Conservation (phyloP, 148 eudicot genomes). For the Bassia scoparia region DNA sequence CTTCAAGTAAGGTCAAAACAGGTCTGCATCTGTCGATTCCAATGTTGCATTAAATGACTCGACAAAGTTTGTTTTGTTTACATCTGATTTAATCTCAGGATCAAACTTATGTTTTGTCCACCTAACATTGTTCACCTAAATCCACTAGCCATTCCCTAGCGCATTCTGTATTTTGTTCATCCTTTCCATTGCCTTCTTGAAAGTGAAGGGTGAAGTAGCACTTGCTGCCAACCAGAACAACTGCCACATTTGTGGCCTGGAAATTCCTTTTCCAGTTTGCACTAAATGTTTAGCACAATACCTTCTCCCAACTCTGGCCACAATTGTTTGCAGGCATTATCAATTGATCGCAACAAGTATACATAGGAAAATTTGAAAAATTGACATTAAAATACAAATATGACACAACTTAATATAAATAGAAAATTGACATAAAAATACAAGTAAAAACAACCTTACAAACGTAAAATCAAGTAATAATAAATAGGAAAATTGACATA, state of each 20-base stretch:
- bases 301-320: conserved; percentile 6
- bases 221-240: background rate
- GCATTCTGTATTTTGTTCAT: background rate
- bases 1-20: background rate
- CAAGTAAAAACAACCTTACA: no score
- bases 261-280: background rate
- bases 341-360: no score
- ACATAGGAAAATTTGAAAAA: no score
- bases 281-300: background rate
- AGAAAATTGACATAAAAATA: no score
- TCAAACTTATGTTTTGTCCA: conserved; percentile 3
- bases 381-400: no score
- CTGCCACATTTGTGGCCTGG: background rate
- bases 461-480: no score
- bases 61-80: background rate
- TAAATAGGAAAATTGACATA: no score
- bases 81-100: background rate
- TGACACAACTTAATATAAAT: no score
- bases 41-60: background rate
- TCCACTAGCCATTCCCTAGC: background rate
- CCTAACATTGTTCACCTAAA: background rate
- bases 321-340: no score
- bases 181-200: background rate
- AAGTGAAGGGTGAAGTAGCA: background rate
- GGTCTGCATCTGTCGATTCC: background rate